A percentile compares a stretch with the other conserved stretches of the same genome.
Conservation (phyloP, 306 rosid species). For the Casuarina cunninghamiana region DNA sequence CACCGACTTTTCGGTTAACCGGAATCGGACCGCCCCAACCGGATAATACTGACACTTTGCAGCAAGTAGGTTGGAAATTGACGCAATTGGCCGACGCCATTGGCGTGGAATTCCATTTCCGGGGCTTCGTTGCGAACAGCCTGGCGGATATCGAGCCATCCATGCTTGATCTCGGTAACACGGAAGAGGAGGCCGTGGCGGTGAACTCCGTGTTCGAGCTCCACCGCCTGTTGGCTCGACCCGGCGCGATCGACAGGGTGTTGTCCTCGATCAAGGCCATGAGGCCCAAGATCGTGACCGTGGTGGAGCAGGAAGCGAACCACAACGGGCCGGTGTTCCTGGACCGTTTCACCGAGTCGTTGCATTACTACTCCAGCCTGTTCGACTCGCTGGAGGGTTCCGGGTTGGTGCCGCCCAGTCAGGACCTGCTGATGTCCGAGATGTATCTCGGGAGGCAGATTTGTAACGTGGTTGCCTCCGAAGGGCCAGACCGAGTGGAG, state of each 20-base stretch:
- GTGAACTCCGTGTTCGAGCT: constrained; percentile 79
- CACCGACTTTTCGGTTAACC: constrained; percentile 72
- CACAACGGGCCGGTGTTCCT: constrained; percentile 66
- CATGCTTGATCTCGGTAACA: constrained; percentile 56
- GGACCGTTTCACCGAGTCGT: constrained; percentile 79
- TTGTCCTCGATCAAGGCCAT: constrained; percentile 49
- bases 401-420: constrained; percentile 41
- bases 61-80: constrained; percentile 69
- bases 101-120: constrained; percentile 71
- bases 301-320: constrained; percentile 81
- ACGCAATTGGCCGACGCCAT: constrained; percentile 63
- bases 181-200: constrained; percentile 55
- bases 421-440: constrained; percentile 70
- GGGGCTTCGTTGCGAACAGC: constrained; percentile 57
- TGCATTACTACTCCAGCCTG: constrained; percentile 72
- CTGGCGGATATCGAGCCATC: constrained; percentile 73
- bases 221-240: constrained; percentile 56
- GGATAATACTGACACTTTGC: constrained; percentile 62
- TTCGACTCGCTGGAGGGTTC: constrained; percentile 79
- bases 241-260: constrained; percentile 61
- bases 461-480: constrained; percentile 80
- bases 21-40: constrained; percentile 79
- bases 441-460: constrained; percentile 68
- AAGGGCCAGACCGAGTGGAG: constrained; percentile 73
- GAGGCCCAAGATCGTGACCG: constrained; percentile 57